Conservation (phyloP, 2,329 filamentous ascomycete genomes). For the Onygenales sp. region DNA sequence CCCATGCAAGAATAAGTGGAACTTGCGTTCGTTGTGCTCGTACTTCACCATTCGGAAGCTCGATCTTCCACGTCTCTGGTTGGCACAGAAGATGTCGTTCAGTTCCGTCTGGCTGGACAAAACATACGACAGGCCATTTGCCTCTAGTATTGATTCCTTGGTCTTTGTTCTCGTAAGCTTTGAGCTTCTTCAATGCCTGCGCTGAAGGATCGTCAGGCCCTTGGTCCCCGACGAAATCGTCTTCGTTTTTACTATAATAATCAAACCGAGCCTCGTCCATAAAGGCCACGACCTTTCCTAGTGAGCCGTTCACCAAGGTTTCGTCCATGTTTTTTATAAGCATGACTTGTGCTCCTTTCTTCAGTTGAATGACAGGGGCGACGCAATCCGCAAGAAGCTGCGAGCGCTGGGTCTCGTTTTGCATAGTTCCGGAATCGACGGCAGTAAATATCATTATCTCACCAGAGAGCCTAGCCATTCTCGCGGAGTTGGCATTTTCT, state of each 20-base stretch:
- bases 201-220: slow-evolving; percentile 33
- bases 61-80: slow-evolving; percentile 90
- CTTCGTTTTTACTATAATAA: slow-evolving; percentile 47
- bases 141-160: slow-evolving; percentile 40
- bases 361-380: slow-evolving; percentile 70
- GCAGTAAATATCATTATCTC: slow-evolving; percentile 61
- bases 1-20: slow-evolving; percentile 92
- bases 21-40: slow-evolving; percentile 77
- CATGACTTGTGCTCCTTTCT: slow-evolving; percentile 95
- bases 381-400: slow-evolving; percentile 83
- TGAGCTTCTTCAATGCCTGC: slow-evolving; percentile 47
- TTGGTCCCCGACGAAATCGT: slow-evolving; percentile 42
- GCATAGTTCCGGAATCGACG: slow-evolving; percentile 58
- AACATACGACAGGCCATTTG: slow-evolving; percentile 76
- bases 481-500: slow-evolving; percentile 68
- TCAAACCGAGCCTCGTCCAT: slow-evolving; percentile 60
- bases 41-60: slow-evolving; percentile 88
- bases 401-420: slow-evolving; percentile 59
- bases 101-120: slow-evolving; percentile 68
- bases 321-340: slow-evolving; percentile 99
- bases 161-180: slow-evolving; percentile 38
- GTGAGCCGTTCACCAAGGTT: slow-evolving; percentile 81
- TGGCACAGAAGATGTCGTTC: slow-evolving; percentile 69
- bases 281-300: slow-evolving; percentile 77
- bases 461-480: slow-evolving; percentile 64